A percentile compares a stretch with the other conserved stretches of the same genome.
Evolutionary conservation across 306 rosid genomes (phyloP).

Genomic region (Delonix regia): DNA sequence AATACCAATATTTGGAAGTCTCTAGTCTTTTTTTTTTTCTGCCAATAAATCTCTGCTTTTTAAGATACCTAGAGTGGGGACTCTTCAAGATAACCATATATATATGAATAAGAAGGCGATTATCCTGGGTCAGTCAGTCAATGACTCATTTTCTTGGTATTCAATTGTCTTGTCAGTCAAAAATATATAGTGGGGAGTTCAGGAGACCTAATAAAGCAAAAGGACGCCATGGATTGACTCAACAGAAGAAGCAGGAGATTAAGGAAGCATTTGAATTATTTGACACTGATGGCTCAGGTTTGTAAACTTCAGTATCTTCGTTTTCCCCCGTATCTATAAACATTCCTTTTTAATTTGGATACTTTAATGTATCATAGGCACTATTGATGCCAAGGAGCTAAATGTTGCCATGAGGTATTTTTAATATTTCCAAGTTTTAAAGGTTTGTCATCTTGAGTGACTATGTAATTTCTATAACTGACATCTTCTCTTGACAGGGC

Average conservation of each 20-base stretch:
- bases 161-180: constrained; percentile 50
- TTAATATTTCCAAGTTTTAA: constrained; percentile 13
- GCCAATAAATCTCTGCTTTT: not conserved
- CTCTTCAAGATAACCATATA: not conserved
- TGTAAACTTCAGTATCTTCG: constrained; percentile 12
- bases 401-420: constrained; percentile 96
- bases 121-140: not conserved
- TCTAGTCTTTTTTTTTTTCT: not conserved
- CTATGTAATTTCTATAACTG: constrained; percentile 13
- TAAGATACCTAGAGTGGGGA: not conserved
- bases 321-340: not conserved
- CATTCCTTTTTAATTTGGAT: not conserved
- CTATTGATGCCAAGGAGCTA: constrained; percentile 93
- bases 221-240: constrained; percentile 63
- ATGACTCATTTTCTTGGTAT: constrained; percentile 7
- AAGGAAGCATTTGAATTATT: constrained; percentile 91
- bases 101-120: not conserved
- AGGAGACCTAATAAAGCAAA: constrained; percentile 64
- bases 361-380: constrained; percentile 54
- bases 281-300: constrained; percentile 95
- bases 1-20: not conserved
- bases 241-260: constrained; percentile 83
- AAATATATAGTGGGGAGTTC: constrained; percentile 56
- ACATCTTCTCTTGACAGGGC: constrained; percentile 72
- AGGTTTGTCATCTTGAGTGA: constrained; percentile 11